Evolutionary conservation across 2,329 filamentous ascomycete species (phyloP).

Genomic region (Truncatella angustata): DNA sequence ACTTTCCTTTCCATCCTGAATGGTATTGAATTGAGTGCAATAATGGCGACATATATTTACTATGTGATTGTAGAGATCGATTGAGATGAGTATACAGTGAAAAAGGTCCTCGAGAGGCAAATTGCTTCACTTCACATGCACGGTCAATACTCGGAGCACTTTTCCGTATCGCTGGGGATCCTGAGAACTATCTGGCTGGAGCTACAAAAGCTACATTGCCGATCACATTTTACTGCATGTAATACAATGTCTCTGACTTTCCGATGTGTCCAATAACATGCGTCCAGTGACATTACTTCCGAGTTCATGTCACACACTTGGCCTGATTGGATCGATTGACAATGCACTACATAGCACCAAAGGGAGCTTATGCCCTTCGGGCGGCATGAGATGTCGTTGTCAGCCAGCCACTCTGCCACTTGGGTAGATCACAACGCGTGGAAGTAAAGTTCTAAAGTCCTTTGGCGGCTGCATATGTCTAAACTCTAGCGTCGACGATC

Average conservation of each 20-base stretch:
- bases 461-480: not conserved
- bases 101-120: too few species aligned
- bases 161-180: too few species aligned
- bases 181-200: not conserved
- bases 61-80: too few species aligned
- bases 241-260: not conserved
- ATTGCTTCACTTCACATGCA: too few species aligned
- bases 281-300: not conserved
- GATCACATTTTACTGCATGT: not conserved
- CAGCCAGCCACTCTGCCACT: slow-evolving; percentile 1
- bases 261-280: not conserved
- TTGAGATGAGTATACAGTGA: too few species aligned
- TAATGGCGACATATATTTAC: too few species aligned
- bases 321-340: not conserved
- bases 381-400: not conserved
- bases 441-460: not conserved
- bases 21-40: too few species aligned
- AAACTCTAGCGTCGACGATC: not conserved
- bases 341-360: not conserved
- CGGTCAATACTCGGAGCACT: too few species aligned
- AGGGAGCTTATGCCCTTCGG: not conserved
- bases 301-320: not conserved
- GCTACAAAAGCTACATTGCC: not conserved
- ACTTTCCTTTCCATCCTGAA: not conserved
- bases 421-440: not conserved